Percentiles rank a stretch among this genome's conserved stretches.
phyloP scores from a whole-genome alignment of 306 rosid genomes.

The Rosa chinensis region DNA sequence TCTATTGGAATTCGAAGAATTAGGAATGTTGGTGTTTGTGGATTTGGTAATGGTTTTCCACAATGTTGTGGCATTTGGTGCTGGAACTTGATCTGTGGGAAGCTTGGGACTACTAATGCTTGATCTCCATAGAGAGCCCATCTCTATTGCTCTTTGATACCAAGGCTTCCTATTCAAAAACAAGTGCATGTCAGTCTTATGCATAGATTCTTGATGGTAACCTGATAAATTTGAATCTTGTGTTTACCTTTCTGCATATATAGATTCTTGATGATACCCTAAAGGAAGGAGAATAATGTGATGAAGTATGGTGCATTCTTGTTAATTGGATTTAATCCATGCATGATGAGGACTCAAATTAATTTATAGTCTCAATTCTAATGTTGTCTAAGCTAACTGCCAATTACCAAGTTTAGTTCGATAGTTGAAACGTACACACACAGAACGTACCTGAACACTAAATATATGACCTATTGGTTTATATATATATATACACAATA shows the following conservation, averaged over 20 bases:
- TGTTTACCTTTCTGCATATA: not conserved
- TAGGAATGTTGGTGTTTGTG: constrained; percentile 25
- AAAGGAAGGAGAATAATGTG: too few relatives aligned
- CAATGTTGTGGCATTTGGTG: constrained; percentile 15
- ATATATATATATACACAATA: too few relatives aligned
- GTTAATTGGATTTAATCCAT: too few relatives aligned
- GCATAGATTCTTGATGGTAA: not conserved
- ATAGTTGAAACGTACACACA: too few relatives aligned
- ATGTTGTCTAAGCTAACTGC: constrained; percentile 18
- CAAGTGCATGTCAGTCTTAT: constrained; percentile 2
- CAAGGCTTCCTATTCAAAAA: constrained; percentile 59
- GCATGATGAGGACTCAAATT: too few relatives aligned
- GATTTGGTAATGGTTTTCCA: constrained; percentile 63
- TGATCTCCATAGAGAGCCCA: constrained; percentile 58
- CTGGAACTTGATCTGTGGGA: constrained; percentile 37
- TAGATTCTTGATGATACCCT: not conserved
- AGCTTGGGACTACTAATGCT: constrained; percentile 25
- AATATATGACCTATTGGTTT: too few relatives aligned
- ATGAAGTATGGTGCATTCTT: too few relatives aligned
- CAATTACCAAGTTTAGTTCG: constrained; percentile 21
- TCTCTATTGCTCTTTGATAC: constrained; percentile 85
- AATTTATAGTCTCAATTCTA: not conserved
- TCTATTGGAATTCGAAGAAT: constrained; percentile 11
- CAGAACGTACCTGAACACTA: too few relatives aligned
- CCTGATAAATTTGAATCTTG: not conserved